phyloP scores from a whole-genome alignment of 768 basidiomycete species.

The Postia placenta region DNA sequence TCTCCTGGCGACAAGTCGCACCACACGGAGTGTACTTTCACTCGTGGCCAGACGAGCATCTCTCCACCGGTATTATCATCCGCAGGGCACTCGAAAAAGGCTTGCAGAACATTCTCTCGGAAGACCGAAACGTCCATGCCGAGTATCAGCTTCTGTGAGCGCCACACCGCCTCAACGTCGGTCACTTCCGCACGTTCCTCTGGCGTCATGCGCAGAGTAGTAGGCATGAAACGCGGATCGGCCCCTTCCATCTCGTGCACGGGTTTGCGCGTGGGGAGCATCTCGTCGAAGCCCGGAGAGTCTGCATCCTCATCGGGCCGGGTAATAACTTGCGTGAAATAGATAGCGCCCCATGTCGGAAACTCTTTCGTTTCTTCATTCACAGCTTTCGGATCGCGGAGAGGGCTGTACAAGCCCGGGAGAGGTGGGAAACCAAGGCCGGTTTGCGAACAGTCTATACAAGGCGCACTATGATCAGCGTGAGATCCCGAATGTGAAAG shows the following conservation, averaged over 20 bases:
- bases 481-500: no score
- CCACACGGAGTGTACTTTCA: not conserved
- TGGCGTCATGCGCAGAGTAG: not conserved
- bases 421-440: not conserved
- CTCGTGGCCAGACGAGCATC: not conserved
- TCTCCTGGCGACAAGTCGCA: conserved; percentile 1
- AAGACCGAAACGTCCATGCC: not conserved
- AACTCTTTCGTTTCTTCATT: not conserved
- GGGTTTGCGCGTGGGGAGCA: not conserved
- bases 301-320: not conserved
- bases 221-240: not conserved
- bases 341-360: conserved; percentile 1
- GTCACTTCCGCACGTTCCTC: not conserved
- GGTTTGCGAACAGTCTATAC: not conserved
- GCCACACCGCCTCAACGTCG: not conserved
- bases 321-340: not conserved
- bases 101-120: not conserved
- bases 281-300: not conserved
- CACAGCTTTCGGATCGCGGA: not conserved
- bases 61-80: not conserved
- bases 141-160: not conserved
- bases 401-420: not conserved
- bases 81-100: not conserved
- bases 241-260: not conserved
- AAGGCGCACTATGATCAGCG: not conserved